Base-by-base conservation (phyloP, 2,329 filamentous ascomycete genomes). In the Aureobasidium namibiae region DNA sequence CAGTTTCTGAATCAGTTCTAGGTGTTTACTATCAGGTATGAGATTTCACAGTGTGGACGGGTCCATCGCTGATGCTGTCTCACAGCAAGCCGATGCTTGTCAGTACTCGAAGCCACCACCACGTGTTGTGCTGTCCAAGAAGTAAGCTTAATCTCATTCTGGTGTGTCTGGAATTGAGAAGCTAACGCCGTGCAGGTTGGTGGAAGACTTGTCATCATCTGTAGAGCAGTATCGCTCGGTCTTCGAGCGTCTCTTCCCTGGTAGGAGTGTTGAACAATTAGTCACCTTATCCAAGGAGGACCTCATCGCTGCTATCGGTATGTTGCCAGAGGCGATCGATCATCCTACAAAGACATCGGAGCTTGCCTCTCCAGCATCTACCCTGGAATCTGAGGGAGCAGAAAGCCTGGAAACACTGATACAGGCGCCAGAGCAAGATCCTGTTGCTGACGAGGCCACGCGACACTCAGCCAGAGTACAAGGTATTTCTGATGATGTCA, bases 41-140 rank as follows among this genome's bases (percentile, higher is more conserved):
- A 33, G 13, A 3, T 1, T 23, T 3, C 11, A 2, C 26, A 7
- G 11, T 18, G 13, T 1, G 13, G 36, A 44, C 8, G 2, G 9
- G 9, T 26, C 18, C 2, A 11, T 13, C 4, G 33, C 50, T 54
- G 33, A 54, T 34, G 14, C 5, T 7, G 5, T 5, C 10, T 33
- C 6, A 52, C 21, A 56, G 60, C 88, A 89, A 63, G 86, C 88
- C 4, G 89, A 91, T 70, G 80, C 84, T 58, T 92, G 89, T 69
- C 85, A 86, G 67, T 92, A 92, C 71, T 87, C 90, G 65, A 90
- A 92, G 73, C 88, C 90, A 63, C 81, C 88, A 16, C 87, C 89
- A 70, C 78, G 87, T 62, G 83, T 89, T 10, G 86, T 90, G 60
- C 88, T 89, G 0, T 92, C 89, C 9, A 82, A 87, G 72, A 91